Base-by-base conservation (phyloP, 176 grass and related monocot genomes). In the Melocanna baccifera region DNA sequence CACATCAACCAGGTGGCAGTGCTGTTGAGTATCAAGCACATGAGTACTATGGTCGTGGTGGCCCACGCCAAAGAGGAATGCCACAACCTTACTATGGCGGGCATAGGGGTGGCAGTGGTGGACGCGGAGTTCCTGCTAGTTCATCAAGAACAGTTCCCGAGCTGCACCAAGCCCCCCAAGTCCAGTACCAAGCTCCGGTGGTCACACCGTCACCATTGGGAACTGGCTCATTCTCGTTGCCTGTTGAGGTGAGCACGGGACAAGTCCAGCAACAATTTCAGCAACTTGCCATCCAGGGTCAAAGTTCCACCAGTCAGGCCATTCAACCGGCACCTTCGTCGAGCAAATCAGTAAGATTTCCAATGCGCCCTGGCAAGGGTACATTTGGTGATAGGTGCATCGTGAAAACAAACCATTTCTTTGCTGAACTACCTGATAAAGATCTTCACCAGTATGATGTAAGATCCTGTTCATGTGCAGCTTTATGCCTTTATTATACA, bases 371-470 rank as follows among this genome's bases (percentile, higher is more conserved):
- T 63, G 88, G 91, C 80, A 93, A 88, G 75, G 91, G 91, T 67
- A 93, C 86, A 53, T 85, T 43, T 74, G 91, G 88, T 32, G 85
- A 87, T 30, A 83, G 73, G 80, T 93, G 91, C 77, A 78, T 93
- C 11, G 91, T 93, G 46, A 93, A 93, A 86, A 88, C 91, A 26
- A 93, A 93, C 39, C 91, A 93, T 93, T 93, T 93, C 81, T 93
- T 90, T 79, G 85, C 88, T 36, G 91, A 85, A 69, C 62, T 90
- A n/a, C 91, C 91, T 75, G 81, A 90, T 83, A 93, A 93, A 81
- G 91, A 93, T 77, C 91, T 93, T 85, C 91, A 93, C 50, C 91
- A 93, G 66, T 93, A 93, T 85, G 91, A 93, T 82, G 91, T 93
- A 88, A 89, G 84, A n/a, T 30, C 67, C 19, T 56, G 56, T 28